Conservation (phyloP, 2,329 filamentous ascomycete genomes). For the Exophiala spinifera region DNA sequence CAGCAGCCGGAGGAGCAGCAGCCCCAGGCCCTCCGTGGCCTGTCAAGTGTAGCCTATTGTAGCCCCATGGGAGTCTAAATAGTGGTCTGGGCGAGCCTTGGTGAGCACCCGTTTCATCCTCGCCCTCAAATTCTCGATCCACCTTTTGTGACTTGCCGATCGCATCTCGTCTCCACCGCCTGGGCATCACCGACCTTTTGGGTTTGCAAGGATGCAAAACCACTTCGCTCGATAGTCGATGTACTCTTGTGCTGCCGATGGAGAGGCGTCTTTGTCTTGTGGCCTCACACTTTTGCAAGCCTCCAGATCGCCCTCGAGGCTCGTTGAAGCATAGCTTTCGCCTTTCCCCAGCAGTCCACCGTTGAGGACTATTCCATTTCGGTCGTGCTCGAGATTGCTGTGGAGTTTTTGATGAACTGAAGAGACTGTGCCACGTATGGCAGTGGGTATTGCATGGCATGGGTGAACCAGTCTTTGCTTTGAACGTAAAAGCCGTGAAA, state of each 20-base stretch:
- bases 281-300: neutral
- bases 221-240: neutral
- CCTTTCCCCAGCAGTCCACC: neutral
- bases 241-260: neutral
- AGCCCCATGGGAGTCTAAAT: neutral
- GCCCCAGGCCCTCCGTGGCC: no score
- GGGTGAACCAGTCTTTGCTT: neutral
- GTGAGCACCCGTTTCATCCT: neutral
- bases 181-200: no score
- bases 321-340: neutral
- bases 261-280: neutral
- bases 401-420: neutral
- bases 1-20: no score
- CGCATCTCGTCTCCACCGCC: neutral
- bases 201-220: no score
- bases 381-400: neutral
- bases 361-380: neutral
- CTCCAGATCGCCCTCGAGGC: neutral
- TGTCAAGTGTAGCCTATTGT: no score
- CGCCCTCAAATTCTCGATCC: neutral
- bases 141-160: neutral
- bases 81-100: neutral
- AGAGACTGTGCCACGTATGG: neutral
- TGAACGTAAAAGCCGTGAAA: neutral
- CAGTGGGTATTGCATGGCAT: neutral